phyloP scores from a whole-genome alignment of 2,329 filamentous ascomycete species.

The Arthrobotrys pseudoclavata region DNA sequence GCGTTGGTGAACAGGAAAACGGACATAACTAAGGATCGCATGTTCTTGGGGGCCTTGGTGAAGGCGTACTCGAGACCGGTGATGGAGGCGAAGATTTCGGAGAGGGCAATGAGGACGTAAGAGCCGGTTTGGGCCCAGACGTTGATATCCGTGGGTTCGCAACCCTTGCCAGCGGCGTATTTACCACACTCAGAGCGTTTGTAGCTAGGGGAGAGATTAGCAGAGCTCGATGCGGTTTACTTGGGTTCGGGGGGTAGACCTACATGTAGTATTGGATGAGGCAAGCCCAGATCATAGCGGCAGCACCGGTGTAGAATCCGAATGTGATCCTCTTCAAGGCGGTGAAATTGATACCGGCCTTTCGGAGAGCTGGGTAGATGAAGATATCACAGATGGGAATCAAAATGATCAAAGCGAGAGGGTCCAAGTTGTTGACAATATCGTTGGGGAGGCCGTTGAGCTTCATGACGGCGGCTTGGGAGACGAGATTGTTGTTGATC shows the following conservation, averaged over 20 bases:
- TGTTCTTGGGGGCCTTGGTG: slow-evolving; percentile 81
- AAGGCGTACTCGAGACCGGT: slow-evolving; percentile 80
- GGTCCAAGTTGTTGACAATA: slow-evolving; percentile 64
- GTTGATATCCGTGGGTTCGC: slow-evolving; percentile 72
- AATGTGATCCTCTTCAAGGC: slow-evolving; percentile 66
- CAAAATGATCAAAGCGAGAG: slow-evolving; percentile 63
- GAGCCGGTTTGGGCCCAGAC: slow-evolving; percentile 73
- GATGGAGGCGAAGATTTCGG: slow-evolving; percentile 72
- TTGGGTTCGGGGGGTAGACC: neutral
- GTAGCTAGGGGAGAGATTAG: slow-evolving; percentile 36
- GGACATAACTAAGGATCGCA: slow-evolving; percentile 79
- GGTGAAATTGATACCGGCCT: slow-evolving; percentile 47
- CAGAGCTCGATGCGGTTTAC: neutral
- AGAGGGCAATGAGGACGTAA: slow-evolving; percentile 70
- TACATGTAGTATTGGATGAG: slow-evolving; percentile 64
- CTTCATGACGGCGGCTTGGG: slow-evolving; percentile 75
- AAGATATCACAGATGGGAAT: slow-evolving; percentile 64
- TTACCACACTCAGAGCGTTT: slow-evolving; percentile 56
- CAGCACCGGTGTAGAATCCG: slow-evolving; percentile 50
- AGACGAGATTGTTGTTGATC: slow-evolving; percentile 72
- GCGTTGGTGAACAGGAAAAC: slow-evolving; percentile 80
- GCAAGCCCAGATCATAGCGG: slow-evolving; percentile 70
- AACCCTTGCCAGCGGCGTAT: slow-evolving; percentile 61
- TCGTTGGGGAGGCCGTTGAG: slow-evolving; percentile 67
- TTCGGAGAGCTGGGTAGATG: slow-evolving; percentile 56